A percentile compares a stretch with the other conserved stretches of the same genome.
phyloP scores from a whole-genome alignment of 1,139 yeast genomes.

The Hansenula lynferdii region DNA sequence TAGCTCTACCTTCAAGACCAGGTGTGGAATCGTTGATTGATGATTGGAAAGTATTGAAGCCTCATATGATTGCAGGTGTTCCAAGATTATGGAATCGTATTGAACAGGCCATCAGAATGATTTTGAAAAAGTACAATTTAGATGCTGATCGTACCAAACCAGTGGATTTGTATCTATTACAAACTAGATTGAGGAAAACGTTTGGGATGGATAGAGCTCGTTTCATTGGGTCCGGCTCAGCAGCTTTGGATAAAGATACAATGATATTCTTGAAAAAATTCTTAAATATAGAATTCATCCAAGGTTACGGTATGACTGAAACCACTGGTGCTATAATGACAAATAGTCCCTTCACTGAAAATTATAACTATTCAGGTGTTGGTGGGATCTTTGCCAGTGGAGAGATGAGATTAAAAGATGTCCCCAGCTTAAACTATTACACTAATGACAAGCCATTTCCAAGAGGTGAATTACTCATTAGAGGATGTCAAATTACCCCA shows the following conservation, averaged over 20 bases:
- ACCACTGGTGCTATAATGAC: constrained; percentile 50
- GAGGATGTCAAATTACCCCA: constrained; percentile 52
- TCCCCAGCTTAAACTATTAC: constrained; percentile 51
- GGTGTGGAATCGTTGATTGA: constrained; percentile 34
- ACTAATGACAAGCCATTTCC: constrained; percentile 41
- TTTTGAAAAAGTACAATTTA: background rate
- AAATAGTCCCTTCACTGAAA: constrained; percentile 24
- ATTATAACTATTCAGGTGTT: constrained; percentile 48
- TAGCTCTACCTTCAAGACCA: constrained; percentile 34
- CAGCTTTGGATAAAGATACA: constrained; percentile 60
- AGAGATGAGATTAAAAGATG: constrained; percentile 47
- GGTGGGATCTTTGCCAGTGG: constrained; percentile 40
- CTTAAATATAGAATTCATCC: constrained; percentile 44
- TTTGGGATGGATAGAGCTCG: constrained; percentile 50
- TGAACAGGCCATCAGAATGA: constrained; percentile 34
- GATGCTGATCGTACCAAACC: too few relatives aligned
- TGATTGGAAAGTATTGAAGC: constrained; percentile 46
- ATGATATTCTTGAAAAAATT: constrained; percentile 47
- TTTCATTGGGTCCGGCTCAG: constrained; percentile 53
- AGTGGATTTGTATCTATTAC: constrained; percentile 27
- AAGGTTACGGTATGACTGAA: constrained; percentile 68
- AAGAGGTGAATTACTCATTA: constrained; percentile 46
- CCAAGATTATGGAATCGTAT: constrained; percentile 56
- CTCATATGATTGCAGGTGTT: constrained; percentile 45
- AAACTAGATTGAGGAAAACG: constrained; percentile 23